Conservation (phyloP, 2,329 filamentous ascomycete genomes). For the Alternaria ethzedia region DNA sequence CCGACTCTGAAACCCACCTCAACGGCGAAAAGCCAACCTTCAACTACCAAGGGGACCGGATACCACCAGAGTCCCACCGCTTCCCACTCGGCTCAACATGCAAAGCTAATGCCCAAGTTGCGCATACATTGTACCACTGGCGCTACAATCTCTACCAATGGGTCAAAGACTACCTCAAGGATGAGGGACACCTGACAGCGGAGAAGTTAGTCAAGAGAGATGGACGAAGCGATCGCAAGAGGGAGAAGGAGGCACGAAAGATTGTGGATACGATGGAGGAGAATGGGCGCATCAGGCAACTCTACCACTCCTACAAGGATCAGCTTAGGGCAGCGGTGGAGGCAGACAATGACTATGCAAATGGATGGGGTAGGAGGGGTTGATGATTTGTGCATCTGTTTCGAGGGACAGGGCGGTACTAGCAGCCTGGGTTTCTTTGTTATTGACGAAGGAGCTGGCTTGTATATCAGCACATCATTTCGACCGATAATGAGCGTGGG, state of each 20-base stretch:
- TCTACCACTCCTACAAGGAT: constrained; percentile 71
- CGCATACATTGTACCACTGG: constrained; percentile 78
- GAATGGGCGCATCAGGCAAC: constrained; percentile 62
- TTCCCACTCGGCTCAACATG: constrained; percentile 53
- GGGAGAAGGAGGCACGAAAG: constrained; percentile 65
- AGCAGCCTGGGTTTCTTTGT: not conserved
- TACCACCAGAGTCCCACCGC: constrained; percentile 35
- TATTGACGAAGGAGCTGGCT: not conserved
- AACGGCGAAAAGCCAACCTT: constrained; percentile 35
- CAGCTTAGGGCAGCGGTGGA: constrained; percentile 54
- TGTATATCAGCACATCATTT: not conserved
- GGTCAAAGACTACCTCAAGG: constrained; percentile 68
- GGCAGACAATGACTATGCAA: constrained; percentile 26
- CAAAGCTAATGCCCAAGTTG: constrained; percentile 69
- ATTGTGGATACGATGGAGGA: constrained; percentile 70
- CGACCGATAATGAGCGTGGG: not conserved
- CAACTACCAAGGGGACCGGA: constrained; percentile 33
- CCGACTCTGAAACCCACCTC: constrained; percentile 21
- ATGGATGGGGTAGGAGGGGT: constrained; percentile 5
- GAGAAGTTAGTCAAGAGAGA: constrained; percentile 67
- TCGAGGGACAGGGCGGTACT: not conserved
- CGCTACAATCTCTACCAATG: constrained; percentile 74
- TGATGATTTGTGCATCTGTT: not conserved
- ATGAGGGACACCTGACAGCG: constrained; percentile 63
- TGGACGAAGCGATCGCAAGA: constrained; percentile 65